Conservation (phyloP, 2,329 filamentous ascomycete species). For the Ophiosphaerella herpotricha region DNA sequence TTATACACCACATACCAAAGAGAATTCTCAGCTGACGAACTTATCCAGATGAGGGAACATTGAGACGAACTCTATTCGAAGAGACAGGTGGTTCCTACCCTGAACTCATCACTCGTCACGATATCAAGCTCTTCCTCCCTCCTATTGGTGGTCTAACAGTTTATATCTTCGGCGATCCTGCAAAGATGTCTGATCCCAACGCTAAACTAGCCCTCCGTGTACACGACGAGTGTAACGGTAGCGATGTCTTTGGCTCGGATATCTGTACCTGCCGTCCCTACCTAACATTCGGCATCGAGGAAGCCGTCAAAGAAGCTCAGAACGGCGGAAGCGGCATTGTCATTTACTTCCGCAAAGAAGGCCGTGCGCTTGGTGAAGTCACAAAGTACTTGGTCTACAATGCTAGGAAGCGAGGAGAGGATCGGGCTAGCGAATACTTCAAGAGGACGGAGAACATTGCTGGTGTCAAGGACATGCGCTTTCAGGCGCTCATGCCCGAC, state of each 20-base stretch:
- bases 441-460: slow-evolving; percentile 97
- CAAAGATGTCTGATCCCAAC: slow-evolving; percentile 88
- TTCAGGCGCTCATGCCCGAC: slow-evolving; percentile 97
- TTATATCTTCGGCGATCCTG: slow-evolving; percentile 94
- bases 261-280: slow-evolving; percentile 97
- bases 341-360: slow-evolving; percentile 98
- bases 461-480: slow-evolving; percentile 94
- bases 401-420: slow-evolving; percentile 73
- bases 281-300: slow-evolving; percentile 94
- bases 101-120: slow-evolving; percentile 89
- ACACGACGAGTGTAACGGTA: slow-evolving; percentile 90
- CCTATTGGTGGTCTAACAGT: slow-evolving; percentile 95
- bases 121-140: slow-evolving; percentile 94
- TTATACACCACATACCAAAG: no score
- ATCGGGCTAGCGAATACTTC: slow-evolving; percentile 89
- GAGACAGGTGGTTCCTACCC: slow-evolving; percentile 96
- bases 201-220: slow-evolving; percentile 81
- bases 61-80: slow-evolving; percentile 88
- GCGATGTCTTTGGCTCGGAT: slow-evolving; percentile 95
- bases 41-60: slow-evolving; percentile 73
- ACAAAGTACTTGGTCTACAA: slow-evolving; percentile 88
- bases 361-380: slow-evolving; percentile 90
- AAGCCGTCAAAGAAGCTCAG: slow-evolving; percentile 96
- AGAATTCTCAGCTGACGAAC: slow-evolving; percentile 17
- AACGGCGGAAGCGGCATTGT: slow-evolving; percentile 92